Evolutionary conservation across 148 eudicot species (phyloP), one percentile per base, ranked within the genome.

Genomic region (Rhododendron mucronatum): DNA sequence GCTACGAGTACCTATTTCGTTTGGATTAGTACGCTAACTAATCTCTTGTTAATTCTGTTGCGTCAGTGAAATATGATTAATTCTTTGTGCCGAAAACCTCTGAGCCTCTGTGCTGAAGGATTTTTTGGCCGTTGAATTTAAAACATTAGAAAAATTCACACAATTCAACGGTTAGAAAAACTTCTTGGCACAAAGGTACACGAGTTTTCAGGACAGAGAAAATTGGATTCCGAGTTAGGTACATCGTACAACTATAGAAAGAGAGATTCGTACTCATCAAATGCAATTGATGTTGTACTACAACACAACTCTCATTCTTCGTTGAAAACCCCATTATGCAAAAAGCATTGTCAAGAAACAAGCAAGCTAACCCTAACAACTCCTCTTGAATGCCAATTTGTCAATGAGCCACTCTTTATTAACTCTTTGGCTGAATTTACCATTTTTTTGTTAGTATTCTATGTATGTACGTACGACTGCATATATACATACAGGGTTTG

Each of bases 191-290:
- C 1, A 41, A 0, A 41, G 7, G 45, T 8, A 41, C 7, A 0
- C 0, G 7, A 5, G 0, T 41, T 41, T 41, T 41, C 7, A 1
- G 7, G 0, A 41, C 45, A 41, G 45, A 41, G 45, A 0, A 6
- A 5, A 41, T 41, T 0, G 7, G 45, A 41, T 5, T 1, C 45
- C 7, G 1, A 41, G 57, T 16, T 26, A 23, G 21, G 83, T 39
- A 37, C 77, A 30, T 71, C 1, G 41, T 33, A 71, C 77, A 23
- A 65, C 71, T 8, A 65, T n/a, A n/a, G 71, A 10, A n/a, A 2
- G 71, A 9, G 3, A n/a, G 11, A 10, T 65, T 65, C 1, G 30
- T 65, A 71, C 77, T 30, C 20, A 50, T 81, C 35, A 77, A 20
- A 3, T 76, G 44, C 80, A 76, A 9, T 39, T 14, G 6, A 39